These are phyloP conservation scores for Herpetomonas tarakana DNA, from an alignment of 208 protist species.

Conservation along the genomic window DNA sequence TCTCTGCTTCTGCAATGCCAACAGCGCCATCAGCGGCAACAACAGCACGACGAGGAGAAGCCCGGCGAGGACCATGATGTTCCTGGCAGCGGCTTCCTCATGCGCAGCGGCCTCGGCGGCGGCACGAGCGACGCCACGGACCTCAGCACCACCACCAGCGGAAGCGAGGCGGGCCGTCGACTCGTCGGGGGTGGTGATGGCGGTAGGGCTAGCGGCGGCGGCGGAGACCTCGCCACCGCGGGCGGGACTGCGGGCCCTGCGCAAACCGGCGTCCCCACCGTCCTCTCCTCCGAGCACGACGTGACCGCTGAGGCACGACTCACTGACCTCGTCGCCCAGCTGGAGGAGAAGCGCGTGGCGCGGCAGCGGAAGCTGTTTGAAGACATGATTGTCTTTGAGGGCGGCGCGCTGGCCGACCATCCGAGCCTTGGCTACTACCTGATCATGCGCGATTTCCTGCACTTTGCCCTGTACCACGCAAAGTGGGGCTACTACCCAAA, in stretches of 20 bases:
- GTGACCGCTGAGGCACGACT: conserved; percentile 44
- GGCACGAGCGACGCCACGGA: not conserved
- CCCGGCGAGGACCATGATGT: not conserved
- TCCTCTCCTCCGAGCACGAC: conserved; percentile 55
- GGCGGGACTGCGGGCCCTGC: not conserved
- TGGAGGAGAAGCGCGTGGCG: conserved; percentile 69
- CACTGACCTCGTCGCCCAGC: conserved; percentile 28
- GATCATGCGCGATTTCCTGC: conserved; percentile 87
- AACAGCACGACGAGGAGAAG: too few relatives aligned
- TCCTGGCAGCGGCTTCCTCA: not conserved
- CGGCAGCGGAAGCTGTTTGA: conserved; percentile 71
- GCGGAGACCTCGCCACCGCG: not conserved
- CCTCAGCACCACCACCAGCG: not conserved
- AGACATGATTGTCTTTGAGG: conserved; percentile 85
- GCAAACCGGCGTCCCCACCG: conserved; percentile 21
- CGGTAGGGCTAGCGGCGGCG: not conserved
- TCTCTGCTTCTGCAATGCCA: too few relatives aligned
- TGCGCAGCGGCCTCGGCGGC: not conserved
- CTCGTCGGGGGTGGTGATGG: not conserved
- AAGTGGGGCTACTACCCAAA: conserved; percentile 91
- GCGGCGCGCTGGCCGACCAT: conserved; percentile 71
- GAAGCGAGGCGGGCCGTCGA: too few relatives aligned
- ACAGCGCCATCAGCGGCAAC: too few relatives aligned
- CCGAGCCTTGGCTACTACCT: conserved; percentile 51
- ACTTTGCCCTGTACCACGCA: conserved; percentile 82